Percentiles rank a stretch among this genome's conserved stretches.
Evolutionary conservation across 23 red algal species (phyloP).

Genomic region (Cyanidium caldarium): DNA sequence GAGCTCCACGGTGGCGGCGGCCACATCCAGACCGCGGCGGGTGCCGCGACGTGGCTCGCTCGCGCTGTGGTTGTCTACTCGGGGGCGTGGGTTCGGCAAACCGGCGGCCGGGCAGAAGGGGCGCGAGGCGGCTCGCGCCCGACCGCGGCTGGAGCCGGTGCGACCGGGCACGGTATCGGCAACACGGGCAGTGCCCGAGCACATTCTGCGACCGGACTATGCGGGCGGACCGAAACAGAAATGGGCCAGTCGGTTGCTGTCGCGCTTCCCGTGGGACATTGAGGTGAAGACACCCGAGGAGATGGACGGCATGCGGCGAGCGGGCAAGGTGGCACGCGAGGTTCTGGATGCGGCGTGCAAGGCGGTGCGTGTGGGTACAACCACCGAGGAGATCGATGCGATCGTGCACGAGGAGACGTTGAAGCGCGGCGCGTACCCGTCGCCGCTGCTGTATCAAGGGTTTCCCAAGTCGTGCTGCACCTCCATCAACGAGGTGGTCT

Average conservation of each 20-base stretch:
- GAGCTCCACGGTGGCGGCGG: too few relatives aligned
- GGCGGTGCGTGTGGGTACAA: constrained; percentile 39
- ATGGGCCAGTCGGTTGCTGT: neutral
- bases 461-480: constrained; percentile 97
- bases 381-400: constrained; percentile 91
- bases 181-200: constrained; percentile 29
- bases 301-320: constrained; percentile 55
- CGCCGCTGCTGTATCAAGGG: constrained; percentile 72
- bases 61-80: too few relatives aligned
- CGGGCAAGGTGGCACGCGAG: constrained; percentile 59
- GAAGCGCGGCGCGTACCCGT: constrained; percentile 56
- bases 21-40: too few relatives aligned
- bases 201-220: constrained; percentile 62
- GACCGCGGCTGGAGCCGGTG: neutral
- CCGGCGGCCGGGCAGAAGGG: too few relatives aligned
- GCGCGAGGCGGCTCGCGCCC: too few relatives aligned
- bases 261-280: constrained; percentile 73
- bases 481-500: constrained; percentile 94
- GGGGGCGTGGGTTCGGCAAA: neutral
- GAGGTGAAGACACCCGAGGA: constrained; percentile 34
- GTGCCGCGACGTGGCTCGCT: too few relatives aligned
- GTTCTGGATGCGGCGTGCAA: constrained; percentile 67
- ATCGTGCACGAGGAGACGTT: constrained; percentile 78
- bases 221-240: constrained; percentile 20
- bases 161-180: constrained; percentile 52